Percentiles rank a stretch among this genome's conserved stretches.
These are phyloP conservation scores for Candolleomyces efflorescens DNA, from an alignment of 768 basidiomycete species.

Conservation along the genomic window DNA sequence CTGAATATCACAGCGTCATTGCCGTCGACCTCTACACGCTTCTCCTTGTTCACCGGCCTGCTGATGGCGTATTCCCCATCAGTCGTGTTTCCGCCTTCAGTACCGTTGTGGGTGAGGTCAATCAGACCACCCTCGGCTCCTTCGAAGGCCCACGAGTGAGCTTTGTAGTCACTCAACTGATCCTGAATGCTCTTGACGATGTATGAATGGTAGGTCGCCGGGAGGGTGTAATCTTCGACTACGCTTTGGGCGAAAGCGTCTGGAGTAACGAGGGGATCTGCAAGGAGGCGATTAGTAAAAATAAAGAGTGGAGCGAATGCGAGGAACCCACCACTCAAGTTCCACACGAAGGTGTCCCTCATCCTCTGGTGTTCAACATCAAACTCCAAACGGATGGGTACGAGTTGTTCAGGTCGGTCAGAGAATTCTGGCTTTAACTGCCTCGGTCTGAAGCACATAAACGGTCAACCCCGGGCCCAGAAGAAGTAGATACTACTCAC, in stretches of 20 bases:
- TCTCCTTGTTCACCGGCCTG: not conserved
- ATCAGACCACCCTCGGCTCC: constrained; percentile 33
- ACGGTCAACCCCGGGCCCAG: constrained; percentile 5
- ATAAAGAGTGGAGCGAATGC: not conserved
- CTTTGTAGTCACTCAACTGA: constrained; percentile 77
- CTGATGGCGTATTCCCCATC: not conserved
- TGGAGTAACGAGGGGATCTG: constrained; percentile 87
- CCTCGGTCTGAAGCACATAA: constrained; percentile 45
- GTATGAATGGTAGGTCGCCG: constrained; percentile 54
- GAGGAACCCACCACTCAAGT: constrained; percentile 75
- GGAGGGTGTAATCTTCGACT: constrained; percentile 85
- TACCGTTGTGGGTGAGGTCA: not conserved
- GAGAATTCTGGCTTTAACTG: constrained; percentile 52
- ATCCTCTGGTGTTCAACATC: constrained; percentile 93
- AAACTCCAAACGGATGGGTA: constrained; percentile 94
- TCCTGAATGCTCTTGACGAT: constrained; percentile 86
- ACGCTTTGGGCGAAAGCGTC: constrained; percentile 87
- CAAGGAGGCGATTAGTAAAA: not conserved
- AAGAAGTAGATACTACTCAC: constrained; percentile 46
- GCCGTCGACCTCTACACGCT: not conserved
- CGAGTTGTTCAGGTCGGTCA: constrained; percentile 71
- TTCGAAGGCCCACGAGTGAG: constrained; percentile 57
- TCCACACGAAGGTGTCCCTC: constrained; percentile 97
- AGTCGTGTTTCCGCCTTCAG: not conserved
- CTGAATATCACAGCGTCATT: not conserved